Evolutionary conservation across 2,329 filamentous ascomycete species (phyloP), one percentile per base, ranked within the genome.

Genomic region (Diaporthe ilicicola): DNA sequence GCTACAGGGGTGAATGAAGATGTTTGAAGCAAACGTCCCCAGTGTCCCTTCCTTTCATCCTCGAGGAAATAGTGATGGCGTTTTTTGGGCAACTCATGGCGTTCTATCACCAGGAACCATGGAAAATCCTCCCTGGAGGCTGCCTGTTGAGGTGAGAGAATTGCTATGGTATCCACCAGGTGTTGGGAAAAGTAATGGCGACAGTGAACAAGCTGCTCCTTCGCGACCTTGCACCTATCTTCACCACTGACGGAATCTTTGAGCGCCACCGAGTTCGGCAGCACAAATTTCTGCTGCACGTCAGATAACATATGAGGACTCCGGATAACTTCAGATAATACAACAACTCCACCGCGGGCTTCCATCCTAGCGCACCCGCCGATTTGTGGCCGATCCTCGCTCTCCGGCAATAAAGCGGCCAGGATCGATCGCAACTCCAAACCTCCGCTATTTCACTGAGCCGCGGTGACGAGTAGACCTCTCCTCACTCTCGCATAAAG

Each of bases 321-420:
- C 37, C 29, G 34, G 67, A 48, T 17, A 39, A 48, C 17, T 55
- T 24, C 32, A 24, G 61, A 62, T 19, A 34, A 55, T 17, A 27
- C 53, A 42, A 53, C 27, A 51, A 22, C 10, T 50, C 22, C 17
- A 48, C 15, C 8, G 9, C 19, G 9, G 48, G 12, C 53, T 55
- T 34, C 67, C 59, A 64, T 42, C 37, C 17, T 29, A 62, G 46
- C 64, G 53, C 61, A 37, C 54, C 67, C 46, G 61, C 70, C 67
- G 34, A 32, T 48, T 27, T 51, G 37, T 48, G 67, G 53, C 67
- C 67, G 67, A 46, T 70, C 39, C 6, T 72, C 67, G 61, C 46
- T 27, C 27, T 48, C 44, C 70, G 70, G 70, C 70, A 72, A 70
- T 72, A 70, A 72, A 32, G 54, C 70, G 67, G 61, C 66, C 53